Evolutionary conservation across 306 rosid genomes (phyloP), one percentile per base, ranked within the genome.

Genomic region (Mucuna pruriens): DNA sequence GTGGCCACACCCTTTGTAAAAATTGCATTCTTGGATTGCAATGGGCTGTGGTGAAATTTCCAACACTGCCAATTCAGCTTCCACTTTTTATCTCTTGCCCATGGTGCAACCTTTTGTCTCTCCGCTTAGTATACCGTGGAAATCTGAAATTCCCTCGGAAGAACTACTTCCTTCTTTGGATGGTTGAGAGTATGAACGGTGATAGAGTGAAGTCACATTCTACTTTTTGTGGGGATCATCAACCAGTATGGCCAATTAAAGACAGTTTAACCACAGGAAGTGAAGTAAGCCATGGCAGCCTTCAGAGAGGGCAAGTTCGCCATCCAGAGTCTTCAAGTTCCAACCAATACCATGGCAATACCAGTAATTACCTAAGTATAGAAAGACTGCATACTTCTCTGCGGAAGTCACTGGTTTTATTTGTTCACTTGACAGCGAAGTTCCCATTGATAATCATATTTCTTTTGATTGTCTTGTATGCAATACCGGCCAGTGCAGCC

Each of bases 1-100:
- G 97, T 69, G 97, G 97, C 64, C 97, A 93, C 82, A 93, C 97
- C 57, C 97, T 93, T 36, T 93, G 97, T 82, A 93, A 93, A 85
- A 91, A 90, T 75, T 93, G 97, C 89, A 90, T 93, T 73, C 73
- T 91, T 71, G 94, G 97, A 46, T 80, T 93, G 79, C 94, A 91
- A 69, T 93, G 97, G 97, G 94, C 94, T 19, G 92, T 91, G 55
- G 91, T 91, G 84, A 93, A 91, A 78, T 86, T 90, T 44, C 97
- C 97, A 46, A 91, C 91, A 1, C 78, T 91, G 20, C 97, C 97
- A 0, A 76, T 93, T 84, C 94, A 91, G 86, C 97, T 93, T 74
- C 97, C 97, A 4, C 97, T 91, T 55, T 93, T 91, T 57, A 90
- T 93, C 61, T 90, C 97, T 57, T 93, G 97, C 85, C 97, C 97